Base-by-base conservation (phyloP, 148 eudicot genomes). In the Vaccinium macrocarpon region DNA sequence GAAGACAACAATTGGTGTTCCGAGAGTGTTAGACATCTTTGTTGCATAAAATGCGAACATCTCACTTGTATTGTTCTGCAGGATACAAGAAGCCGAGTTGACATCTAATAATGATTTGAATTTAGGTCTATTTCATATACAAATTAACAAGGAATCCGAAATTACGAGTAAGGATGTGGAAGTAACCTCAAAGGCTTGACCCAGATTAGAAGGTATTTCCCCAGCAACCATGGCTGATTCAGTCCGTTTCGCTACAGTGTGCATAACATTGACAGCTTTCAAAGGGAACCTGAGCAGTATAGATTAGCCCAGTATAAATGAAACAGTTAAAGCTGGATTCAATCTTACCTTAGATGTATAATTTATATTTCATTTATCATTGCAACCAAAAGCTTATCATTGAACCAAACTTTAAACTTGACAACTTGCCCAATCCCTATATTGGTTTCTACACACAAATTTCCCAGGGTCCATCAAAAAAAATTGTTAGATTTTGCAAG, bases 21-120 rank as follows among this genome's bases (percentile, higher is more conserved):
- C 96, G 55, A 97, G 99, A 82, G 95, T 95, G 86, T 97, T 94
- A 64, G 99, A 92, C 98, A 97, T 97, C 95, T 90, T 95, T 25
- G 98, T 95, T 76, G 98, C 98, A 88, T 97, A 98, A 88, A 89
- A 97, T 18, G 99, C 99, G 87, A 97, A 95, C 99, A 97, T 97
- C 88, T 94, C 98, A 84, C 99, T 95, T 95, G 93, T 95, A 88
- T 95, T 96, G 87, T 93, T 95, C 99, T 97, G 98, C 88, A 90
- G 53, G 84, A 81, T 79, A 85, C 57, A 78, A 82, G 19, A 82
- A 73, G 64, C 23, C 50, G 46, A 46, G 81, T 81, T 56, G 78
- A 81, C 19, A 57, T 53, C 7, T 6, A 78, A 86, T 64, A 50
- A 72, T 51, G 15, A 49, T 48, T 76, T 68, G 53, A 64, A 49